Conservation (phyloP, 495 filamentous ascomycete species). For the Haplographium delicatum region DNA sequence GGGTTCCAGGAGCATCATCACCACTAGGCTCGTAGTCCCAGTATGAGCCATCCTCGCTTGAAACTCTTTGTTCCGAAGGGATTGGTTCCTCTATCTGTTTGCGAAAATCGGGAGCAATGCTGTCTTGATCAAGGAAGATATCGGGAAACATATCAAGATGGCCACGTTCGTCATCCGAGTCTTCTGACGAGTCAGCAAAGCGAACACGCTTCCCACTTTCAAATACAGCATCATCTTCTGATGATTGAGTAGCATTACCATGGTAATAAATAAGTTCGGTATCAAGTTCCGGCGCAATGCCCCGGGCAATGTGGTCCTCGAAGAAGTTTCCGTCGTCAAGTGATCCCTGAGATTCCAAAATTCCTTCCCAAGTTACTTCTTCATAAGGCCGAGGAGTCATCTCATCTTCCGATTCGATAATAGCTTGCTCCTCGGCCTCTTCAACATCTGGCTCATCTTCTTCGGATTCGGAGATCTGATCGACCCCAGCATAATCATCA, state of each 20-base stretch:
- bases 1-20: constrained; percentile 38
- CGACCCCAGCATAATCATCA: constrained; percentile 62
- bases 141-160: not conserved
- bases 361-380: constrained; percentile 54
- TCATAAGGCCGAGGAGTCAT: constrained; percentile 31
- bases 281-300: constrained; percentile 42
- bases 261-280: too few relatives aligned
- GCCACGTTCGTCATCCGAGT: not conserved
- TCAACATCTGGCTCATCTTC: constrained; percentile 70
- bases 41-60: constrained; percentile 6
- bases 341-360: constrained; percentile 40
- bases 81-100: not conserved
- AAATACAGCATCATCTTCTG: constrained; percentile 4
- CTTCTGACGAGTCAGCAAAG: not conserved
- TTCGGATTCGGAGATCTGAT: constrained; percentile 72
- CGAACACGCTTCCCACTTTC: too few relatives aligned
- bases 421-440: constrained; percentile 67
- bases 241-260: constrained; percentile 35
- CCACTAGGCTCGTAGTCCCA: constrained; percentile 24
- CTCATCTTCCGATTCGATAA: constrained; percentile 54
- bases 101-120: not conserved
- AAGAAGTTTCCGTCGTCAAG: constrained; percentile 52
- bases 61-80: too few relatives aligned
- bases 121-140: constrained; percentile 1
- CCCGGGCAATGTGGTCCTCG: constrained; percentile 47